phyloP scores from a whole-genome alignment of 2,329 filamentous ascomycete genomes.

The Fusarium sp. region DNA sequence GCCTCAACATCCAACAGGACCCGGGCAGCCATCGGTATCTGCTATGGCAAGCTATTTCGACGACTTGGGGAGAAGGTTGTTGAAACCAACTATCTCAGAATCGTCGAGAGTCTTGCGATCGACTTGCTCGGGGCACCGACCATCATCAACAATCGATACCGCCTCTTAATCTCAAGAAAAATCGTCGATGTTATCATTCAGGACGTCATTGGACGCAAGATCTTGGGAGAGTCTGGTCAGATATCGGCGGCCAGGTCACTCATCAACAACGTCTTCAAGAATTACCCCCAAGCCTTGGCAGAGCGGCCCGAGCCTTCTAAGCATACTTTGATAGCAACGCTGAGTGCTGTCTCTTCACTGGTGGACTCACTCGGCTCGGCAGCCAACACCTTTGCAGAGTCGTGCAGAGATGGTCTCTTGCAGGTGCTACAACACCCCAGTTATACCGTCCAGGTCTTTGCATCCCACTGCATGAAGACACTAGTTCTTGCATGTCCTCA shows the following conservation, averaged over 20 bases:
- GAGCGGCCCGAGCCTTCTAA: slow-evolving; percentile 92
- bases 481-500: slow-evolving; percentile 93
- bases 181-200: slow-evolving; percentile 88
- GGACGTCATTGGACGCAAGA: slow-evolving; percentile 81
- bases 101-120: slow-evolving; percentile 82
- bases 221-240: slow-evolving; percentile 91
- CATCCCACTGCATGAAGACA: slow-evolving; percentile 85
- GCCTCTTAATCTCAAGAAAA: slow-evolving; percentile 84
- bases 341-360: slow-evolving; percentile 83
- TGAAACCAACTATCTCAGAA: slow-evolving; percentile 83
- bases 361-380: slow-evolving; percentile 86
- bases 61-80: slow-evolving; percentile 85
- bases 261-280: slow-evolving; percentile 90
- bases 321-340: slow-evolving; percentile 80
- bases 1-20: slow-evolving; percentile 82
- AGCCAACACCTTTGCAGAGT: slow-evolving; percentile 81
- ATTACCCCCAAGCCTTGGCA: slow-evolving; percentile 90
- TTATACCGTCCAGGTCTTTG: slow-evolving; percentile 94
- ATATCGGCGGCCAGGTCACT: slow-evolving; percentile 83
- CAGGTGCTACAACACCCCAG: slow-evolving; percentile 95
- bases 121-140: slow-evolving; percentile 83
- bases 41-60: slow-evolving; percentile 85
- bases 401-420: slow-evolving; percentile 86
- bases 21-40: slow-evolving; percentile 85
- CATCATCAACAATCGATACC: slow-evolving; percentile 87